These are phyloP conservation scores for Kalanchoe fedtschenkoi DNA, from an alignment of 164 flowering plant genomes.

Conservation along the genomic window DNA sequence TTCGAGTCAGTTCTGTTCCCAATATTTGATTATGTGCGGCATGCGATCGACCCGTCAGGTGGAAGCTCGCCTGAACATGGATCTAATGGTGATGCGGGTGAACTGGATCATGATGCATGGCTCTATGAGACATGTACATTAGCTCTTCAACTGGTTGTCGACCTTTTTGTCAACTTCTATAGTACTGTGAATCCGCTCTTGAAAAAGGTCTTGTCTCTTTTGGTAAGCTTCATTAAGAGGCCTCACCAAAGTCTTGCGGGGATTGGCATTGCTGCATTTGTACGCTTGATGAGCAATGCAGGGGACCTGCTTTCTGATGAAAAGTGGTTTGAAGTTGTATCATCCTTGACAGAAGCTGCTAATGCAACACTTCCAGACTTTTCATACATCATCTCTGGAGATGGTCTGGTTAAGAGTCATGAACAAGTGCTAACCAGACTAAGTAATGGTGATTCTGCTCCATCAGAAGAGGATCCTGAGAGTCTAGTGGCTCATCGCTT, in stretches of 20 bases:
- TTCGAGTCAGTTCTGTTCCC: constrained; percentile 94
- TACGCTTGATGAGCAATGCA: constrained; percentile 88
- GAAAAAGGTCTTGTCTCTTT: constrained; percentile 59
- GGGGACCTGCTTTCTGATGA: constrained; percentile 86
- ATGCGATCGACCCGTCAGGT: constrained; percentile 83
- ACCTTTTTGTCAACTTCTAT: constrained; percentile 91
- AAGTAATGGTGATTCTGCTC: constrained; percentile 22
- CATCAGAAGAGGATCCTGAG: constrained; percentile 41
- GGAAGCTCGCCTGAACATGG: constrained; percentile 39
- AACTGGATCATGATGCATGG: constrained; percentile 93
- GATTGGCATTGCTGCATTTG: constrained; percentile 95
- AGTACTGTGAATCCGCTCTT: constrained; percentile 82
- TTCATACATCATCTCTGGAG: constrained; percentile 33
- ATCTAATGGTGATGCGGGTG: constrained; percentile 39
- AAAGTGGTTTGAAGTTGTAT: constrained; percentile 89
- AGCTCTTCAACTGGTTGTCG: constrained; percentile 90
- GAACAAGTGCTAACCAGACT: constrained; percentile 24
- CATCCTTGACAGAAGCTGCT: constrained; percentile 74
- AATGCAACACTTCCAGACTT: constrained; percentile 85
- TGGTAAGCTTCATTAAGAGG: constrained; percentile 83
- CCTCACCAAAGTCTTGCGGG: constrained; percentile 99
- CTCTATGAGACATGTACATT: constrained; percentile 95
- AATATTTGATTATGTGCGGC: constrained; percentile 95
- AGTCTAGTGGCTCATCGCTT: constrained; percentile 32
- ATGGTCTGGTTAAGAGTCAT: constrained; percentile 14